A percentile compares a stretch with the other conserved stretches of the same genome.
phyloP scores from a whole-genome alignment of 768 basidiomycete genomes.

The Mycena vitilis region DNA sequence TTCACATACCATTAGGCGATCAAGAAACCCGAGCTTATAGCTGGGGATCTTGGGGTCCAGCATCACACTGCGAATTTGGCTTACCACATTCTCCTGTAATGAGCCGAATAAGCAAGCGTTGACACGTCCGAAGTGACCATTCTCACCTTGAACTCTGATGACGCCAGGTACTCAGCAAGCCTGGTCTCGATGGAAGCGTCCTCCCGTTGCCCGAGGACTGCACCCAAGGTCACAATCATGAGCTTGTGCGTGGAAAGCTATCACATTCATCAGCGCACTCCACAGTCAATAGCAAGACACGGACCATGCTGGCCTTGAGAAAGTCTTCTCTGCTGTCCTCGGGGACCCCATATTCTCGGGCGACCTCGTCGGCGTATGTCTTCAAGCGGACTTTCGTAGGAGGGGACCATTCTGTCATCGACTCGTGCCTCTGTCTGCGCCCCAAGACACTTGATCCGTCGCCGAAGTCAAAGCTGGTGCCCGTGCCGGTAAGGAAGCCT shows the following conservation, averaged over 20 bases:
- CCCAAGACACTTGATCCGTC: neutral
- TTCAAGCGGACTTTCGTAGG: slow-evolving; percentile 1
- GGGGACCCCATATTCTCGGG: neutral
- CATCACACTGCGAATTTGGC: neutral
- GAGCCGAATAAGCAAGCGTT: neutral
- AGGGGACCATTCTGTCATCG: neutral
- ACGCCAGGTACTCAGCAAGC: neutral
- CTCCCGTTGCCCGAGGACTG: no score
- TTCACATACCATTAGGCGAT: slow-evolving; percentile 15
- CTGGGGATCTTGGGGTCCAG: slow-evolving; percentile 13
- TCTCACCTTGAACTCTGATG: neutral
- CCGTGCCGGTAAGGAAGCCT: neutral
- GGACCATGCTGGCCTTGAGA: no score
- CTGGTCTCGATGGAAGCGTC: neutral
- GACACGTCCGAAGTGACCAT: no score
- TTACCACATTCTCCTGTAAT: slow-evolving; percentile 3
- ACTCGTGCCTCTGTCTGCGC: neutral
- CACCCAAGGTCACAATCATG: no score
- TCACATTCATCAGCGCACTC: no score
- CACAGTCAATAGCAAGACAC: no score
- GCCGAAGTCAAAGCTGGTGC: neutral
- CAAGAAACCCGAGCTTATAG: slow-evolving; percentile 11
- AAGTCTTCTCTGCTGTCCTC: neutral
- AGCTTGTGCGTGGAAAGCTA: no score
- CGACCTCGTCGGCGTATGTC: neutral